phyloP scores from a whole-genome alignment of 805 yeast genomes.

The Lachancea mirantina region DNA sequence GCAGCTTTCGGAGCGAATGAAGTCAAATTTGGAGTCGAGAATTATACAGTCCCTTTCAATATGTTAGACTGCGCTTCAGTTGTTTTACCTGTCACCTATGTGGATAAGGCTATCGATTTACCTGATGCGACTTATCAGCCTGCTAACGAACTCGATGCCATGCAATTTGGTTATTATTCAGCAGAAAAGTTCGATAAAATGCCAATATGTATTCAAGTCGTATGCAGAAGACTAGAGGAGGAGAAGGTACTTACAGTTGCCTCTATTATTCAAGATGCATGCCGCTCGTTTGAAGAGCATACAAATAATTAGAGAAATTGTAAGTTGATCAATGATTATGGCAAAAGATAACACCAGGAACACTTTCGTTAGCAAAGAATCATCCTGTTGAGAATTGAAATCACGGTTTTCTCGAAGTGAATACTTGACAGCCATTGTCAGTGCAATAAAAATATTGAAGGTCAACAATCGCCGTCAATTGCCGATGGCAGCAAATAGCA shows the following conservation, averaged over 20 bases:
- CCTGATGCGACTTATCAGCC: constrained; percentile 19
- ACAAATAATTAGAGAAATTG: too few species aligned
- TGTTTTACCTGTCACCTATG: constrained; percentile 40
- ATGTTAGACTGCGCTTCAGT: constrained; percentile 36
- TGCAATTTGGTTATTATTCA: constrained; percentile 36
- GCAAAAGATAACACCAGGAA: too few species aligned
- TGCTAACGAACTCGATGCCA: constrained; percentile 30
- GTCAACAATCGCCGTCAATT: too few species aligned
- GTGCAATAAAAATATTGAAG: too few species aligned
- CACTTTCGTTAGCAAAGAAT: too few species aligned
- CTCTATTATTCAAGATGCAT: constrained; percentile 25
- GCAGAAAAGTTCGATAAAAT: constrained; percentile 43
- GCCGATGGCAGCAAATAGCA: too few species aligned
- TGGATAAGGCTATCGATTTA: constrained; percentile 31
- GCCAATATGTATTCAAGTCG: constrained; percentile 51
- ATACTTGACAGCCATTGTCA: too few species aligned
- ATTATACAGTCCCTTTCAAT: constrained; percentile 39
- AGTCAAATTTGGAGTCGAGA: constrained; percentile 35
- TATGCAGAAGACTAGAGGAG: constrained; percentile 50
- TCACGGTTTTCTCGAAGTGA: too few species aligned
- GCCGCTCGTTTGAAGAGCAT: too few species aligned
- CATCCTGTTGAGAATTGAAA: too few species aligned
- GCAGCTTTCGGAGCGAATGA: constrained; percentile 34
- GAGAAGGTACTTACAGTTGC: constrained; percentile 42
- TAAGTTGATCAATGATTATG: too few species aligned